phyloP scores from a whole-genome alignment of 495 filamentous ascomycete species.

The Aspergillus mulundensis region DNA sequence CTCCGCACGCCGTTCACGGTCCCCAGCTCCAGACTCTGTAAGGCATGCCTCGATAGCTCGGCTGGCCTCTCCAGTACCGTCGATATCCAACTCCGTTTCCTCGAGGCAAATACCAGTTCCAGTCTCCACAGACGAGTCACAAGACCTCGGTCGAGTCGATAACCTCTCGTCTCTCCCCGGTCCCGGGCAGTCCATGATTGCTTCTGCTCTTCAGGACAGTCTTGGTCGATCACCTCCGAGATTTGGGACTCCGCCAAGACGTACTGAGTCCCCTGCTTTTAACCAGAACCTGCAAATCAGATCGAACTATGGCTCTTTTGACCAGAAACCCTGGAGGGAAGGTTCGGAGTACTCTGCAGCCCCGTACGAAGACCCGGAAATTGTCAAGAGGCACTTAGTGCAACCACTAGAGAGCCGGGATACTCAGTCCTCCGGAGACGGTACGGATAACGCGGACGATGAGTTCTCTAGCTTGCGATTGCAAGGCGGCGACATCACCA shows the following conservation, averaged over 20 bases:
- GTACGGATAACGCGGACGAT: constrained; percentile 56
- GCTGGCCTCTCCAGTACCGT: constrained; percentile 65
- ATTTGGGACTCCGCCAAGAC: constrained; percentile 50
- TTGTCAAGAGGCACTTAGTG: constrained; percentile 78
- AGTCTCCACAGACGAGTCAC: constrained; percentile 22
- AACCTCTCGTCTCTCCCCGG: constrained; percentile 49
- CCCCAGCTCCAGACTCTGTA: constrained; percentile 43
- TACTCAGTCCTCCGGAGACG: constrained; percentile 37
- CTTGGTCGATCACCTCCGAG: constrained; percentile 49
- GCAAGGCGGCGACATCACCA: constrained; percentile 90
- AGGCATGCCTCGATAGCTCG: constrained; percentile 68
- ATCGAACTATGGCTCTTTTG: constrained; percentile 78
- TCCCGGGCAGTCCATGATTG: constrained; percentile 72
- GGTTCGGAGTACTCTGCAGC: constrained; percentile 29
- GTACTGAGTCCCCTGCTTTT: constrained; percentile 52
- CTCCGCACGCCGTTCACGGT: constrained; percentile 34
- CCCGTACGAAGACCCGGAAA: constrained; percentile 73
- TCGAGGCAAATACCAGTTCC: constrained; percentile 37
- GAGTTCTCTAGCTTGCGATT: constrained; percentile 90
- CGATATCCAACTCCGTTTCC: constrained; percentile 44
- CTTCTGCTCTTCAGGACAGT: constrained; percentile 66
- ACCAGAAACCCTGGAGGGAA: constrained; percentile 49
- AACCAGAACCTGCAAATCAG: constrained; percentile 45
- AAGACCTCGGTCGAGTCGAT: constrained; percentile 34
- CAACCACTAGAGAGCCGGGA: constrained; percentile 49